Evolutionary conservation across 2,329 filamentous ascomycete species (phyloP).

Genomic region (Lachnellula suecica): DNA sequence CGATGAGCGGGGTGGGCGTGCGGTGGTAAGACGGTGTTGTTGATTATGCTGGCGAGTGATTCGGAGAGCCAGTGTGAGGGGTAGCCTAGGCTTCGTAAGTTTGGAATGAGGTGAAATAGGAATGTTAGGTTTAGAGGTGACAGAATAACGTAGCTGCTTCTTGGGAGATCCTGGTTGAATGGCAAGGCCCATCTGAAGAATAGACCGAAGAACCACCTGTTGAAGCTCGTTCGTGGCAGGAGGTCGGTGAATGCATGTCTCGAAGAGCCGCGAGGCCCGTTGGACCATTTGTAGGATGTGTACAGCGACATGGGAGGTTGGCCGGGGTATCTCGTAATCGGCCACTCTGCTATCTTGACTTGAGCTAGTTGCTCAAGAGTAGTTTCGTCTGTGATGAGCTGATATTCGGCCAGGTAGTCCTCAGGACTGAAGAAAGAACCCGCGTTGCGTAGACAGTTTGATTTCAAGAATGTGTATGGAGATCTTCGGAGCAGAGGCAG

Average conservation of each 20-base stretch:
- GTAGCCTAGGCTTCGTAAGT: slow-evolving; percentile 14
- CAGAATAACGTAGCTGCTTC: not conserved
- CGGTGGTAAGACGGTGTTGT: slow-evolving; percentile 11
- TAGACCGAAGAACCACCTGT: slow-evolving; percentile 14
- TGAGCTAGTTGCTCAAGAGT: slow-evolving; percentile 8
- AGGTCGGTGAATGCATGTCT: too few species aligned
- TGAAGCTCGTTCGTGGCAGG: slow-evolving; percentile 6
- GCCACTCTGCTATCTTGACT: too few species aligned
- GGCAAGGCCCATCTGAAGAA: slow-evolving; percentile 14
- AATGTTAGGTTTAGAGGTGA: slow-evolving; percentile 9
- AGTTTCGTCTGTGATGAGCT: slow-evolving; percentile 5
- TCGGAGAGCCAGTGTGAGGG: slow-evolving; percentile 20
- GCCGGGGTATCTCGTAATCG: not conserved
- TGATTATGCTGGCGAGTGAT: slow-evolving; percentile 11
- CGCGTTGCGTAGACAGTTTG: slow-evolving; percentile 13
- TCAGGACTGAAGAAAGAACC: not conserved
- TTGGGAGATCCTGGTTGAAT: slow-evolving; percentile 1
- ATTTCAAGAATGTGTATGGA: not conserved
- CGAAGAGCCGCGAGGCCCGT: not conserved
- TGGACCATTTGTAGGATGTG: not conserved
- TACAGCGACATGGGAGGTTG: slow-evolving; percentile 4
- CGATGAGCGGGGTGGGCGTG: slow-evolving; percentile 2
- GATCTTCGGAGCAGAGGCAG: slow-evolving; percentile 6
- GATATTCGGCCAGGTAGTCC: slow-evolving; percentile 14
- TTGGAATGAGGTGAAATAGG: slow-evolving; percentile 9